Conservation (phyloP, 176 grass and related monocot species). For the Musa beccarii region DNA sequence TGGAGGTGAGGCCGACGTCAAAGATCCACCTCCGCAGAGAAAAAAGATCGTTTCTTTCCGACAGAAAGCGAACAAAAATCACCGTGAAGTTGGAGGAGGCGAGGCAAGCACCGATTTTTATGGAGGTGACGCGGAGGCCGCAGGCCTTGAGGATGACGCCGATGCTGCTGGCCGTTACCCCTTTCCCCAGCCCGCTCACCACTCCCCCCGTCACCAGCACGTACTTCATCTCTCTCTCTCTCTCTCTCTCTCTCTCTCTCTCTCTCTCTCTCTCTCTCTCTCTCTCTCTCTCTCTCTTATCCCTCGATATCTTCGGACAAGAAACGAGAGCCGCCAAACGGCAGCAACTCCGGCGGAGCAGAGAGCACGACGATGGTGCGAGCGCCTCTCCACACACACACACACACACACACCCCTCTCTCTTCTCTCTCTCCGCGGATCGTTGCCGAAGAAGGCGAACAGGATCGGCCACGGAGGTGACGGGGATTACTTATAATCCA, state of each 20-base stretch:
- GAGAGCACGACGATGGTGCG: too few relatives aligned
- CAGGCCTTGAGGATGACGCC: constrained; percentile 7
- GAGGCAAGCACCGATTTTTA: background rate
- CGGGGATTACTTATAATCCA: too few relatives aligned
- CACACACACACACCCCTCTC: too few relatives aligned
- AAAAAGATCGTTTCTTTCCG: background rate
- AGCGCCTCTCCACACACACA: too few relatives aligned
- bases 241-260: background rate
- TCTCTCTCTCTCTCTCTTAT: too few relatives aligned
- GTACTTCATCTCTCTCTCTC: constrained; percentile 3
- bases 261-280: background rate
- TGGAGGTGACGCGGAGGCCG: constrained; percentile 3
- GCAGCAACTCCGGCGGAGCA: too few relatives aligned
- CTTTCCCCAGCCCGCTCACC: constrained; percentile 10
- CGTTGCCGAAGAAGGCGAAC: too few relatives aligned
- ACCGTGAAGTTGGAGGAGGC: background rate
- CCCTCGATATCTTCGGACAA: too few relatives aligned
- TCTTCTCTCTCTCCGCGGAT: too few relatives aligned
- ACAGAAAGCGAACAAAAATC: background rate
- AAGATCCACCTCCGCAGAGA: background rate
- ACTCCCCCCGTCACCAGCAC: constrained; percentile 10
- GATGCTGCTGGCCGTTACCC: constrained; percentile 6
- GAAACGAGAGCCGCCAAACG: too few relatives aligned
- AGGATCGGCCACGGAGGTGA: too few relatives aligned
- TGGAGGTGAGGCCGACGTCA: background rate